phyloP scores from a whole-genome alignment of 2,329 filamentous ascomycete genomes.

The Cladosporium sp. region DNA sequence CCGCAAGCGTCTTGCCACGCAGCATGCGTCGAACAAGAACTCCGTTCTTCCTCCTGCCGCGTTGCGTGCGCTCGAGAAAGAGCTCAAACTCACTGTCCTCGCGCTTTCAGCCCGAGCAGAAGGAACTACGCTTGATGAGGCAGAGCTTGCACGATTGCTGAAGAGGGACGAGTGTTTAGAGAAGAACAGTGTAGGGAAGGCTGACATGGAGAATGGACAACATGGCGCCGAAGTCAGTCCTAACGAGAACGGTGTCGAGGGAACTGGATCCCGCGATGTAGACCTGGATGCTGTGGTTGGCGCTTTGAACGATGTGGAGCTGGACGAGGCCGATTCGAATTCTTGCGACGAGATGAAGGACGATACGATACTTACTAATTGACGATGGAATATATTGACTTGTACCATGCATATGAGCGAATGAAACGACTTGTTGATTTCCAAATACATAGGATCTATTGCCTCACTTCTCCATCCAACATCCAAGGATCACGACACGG shows the following conservation, averaged over 20 bases:
- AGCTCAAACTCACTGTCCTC: conserved; percentile 47
- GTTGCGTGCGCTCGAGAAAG: conserved; percentile 53
- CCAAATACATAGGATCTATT: too few relatives aligned
- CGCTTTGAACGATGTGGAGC: background rate
- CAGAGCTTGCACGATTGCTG: background rate
- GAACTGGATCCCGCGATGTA: background rate
- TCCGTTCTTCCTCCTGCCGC: conserved; percentile 39
- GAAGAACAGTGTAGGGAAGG: background rate
- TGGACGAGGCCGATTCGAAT: too few relatives aligned
- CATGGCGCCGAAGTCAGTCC: background rate
- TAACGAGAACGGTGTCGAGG: background rate
- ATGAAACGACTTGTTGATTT: too few relatives aligned
- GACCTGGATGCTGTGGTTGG: background rate
- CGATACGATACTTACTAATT: too few relatives aligned
- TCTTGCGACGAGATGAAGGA: too few relatives aligned
- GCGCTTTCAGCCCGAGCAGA: background rate
- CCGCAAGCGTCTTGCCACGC: conserved; percentile 50
- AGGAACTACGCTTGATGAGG: background rate
- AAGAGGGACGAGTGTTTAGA: background rate
- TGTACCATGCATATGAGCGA: too few relatives aligned
- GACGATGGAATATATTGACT: too few relatives aligned
- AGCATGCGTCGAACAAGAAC: conserved; percentile 40
- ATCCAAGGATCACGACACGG: too few relatives aligned
- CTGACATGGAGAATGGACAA: background rate
- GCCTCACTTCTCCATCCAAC: too few relatives aligned